phyloP scores from a whole-genome alignment of 192 early-diverging fungal species.

The Spizellomyces sp. region DNA sequence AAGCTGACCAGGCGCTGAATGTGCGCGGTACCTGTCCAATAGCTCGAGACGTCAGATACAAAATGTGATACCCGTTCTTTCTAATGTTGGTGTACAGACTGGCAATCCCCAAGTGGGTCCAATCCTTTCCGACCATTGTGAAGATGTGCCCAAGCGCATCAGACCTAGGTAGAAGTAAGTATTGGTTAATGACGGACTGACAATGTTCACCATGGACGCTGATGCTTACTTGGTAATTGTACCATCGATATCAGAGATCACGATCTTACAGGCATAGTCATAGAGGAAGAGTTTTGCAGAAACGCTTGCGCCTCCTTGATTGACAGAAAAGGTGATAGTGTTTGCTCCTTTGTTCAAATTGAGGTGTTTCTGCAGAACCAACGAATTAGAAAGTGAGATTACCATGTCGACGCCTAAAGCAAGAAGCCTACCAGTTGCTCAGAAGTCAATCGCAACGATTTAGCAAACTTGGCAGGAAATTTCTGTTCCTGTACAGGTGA shows the following conservation, averaged over 20 bases:
- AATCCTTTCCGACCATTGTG: slow-evolving; percentile 96
- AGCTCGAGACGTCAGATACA: slow-evolving; percentile 93
- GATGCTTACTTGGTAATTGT: slow-evolving; percentile 84
- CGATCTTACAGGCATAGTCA: slow-evolving; percentile 79
- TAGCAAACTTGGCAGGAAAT: slow-evolving; percentile 54
- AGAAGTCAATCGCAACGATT: slow-evolving; percentile 87
- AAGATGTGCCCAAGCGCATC: slow-evolving; percentile 96
- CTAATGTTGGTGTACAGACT: slow-evolving; percentile 93
- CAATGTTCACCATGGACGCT: slow-evolving; percentile 15
- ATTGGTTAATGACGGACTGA: not conserved
- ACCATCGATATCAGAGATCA: slow-evolving; percentile 98
- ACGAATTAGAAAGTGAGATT: not conserved
- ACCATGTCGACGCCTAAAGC: slow-evolving; percentile 13
- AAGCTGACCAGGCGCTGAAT: too few relatives aligned
- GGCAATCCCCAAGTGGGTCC: slow-evolving; percentile 97
- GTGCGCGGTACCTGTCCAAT: slow-evolving; percentile 76
- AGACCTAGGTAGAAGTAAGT: slow-evolving; percentile 51
- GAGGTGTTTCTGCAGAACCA: slow-evolving; percentile 50
- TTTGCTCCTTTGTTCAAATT: slow-evolving; percentile 85
- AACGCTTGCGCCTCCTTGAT: slow-evolving; percentile 76
- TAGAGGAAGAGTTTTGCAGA: slow-evolving; percentile 89
- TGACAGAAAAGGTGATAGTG: slow-evolving; percentile 85
- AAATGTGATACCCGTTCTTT: slow-evolving; percentile 92
- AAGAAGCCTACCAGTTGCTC: slow-evolving; percentile 72
- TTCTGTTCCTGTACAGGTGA: slow-evolving; percentile 11